A percentile compares a stretch with the other conserved stretches of the same genome.
These are phyloP conservation scores for Ophidiomyces ophidiicola DNA, from an alignment of 2,329 filamentous ascomycete genomes.

Conservation along the genomic window DNA sequence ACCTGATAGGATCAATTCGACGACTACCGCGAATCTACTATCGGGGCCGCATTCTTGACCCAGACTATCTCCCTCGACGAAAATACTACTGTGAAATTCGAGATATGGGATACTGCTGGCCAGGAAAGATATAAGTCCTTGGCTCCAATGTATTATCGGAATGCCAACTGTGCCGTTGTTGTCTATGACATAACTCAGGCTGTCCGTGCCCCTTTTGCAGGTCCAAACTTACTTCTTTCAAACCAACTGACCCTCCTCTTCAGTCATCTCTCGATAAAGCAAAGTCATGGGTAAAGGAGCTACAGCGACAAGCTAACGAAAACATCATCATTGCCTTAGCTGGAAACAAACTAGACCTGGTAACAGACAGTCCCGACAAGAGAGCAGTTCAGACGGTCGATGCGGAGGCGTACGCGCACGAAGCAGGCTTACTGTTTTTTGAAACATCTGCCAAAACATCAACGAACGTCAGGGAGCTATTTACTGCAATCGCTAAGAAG, in stretches of 20 bases:
- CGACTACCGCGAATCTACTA: constrained; percentile 93
- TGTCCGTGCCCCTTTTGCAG: constrained; percentile 43
- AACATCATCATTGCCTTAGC: constrained; percentile 98
- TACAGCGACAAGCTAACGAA: constrained; percentile 97
- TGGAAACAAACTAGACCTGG: constrained; percentile 94
- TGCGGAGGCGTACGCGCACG: constrained; percentile 86
- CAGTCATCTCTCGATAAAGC: constrained; percentile 96
- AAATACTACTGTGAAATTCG: constrained; percentile 97
- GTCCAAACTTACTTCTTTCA: constrained; percentile 7
- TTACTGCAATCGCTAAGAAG: constrained; percentile 96
- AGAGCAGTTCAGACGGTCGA: constrained; percentile 79
- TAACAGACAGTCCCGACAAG: constrained; percentile 89
- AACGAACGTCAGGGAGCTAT: constrained; percentile 89
- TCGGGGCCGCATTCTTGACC: constrained; percentile 95
- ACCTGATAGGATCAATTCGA: constrained; percentile 84
- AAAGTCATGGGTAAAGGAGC: constrained; percentile 97
- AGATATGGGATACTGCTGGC: constrained; percentile 98
- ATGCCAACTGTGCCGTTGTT: constrained; percentile 97
- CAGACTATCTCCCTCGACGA: constrained; percentile 98
- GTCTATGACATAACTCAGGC: constrained; percentile 99
- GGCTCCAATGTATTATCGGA: constrained; percentile 98
- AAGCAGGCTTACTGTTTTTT: constrained; percentile 92
- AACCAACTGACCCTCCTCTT: constrained; percentile 10
- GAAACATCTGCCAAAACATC: constrained; percentile 97
- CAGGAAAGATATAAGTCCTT: constrained; percentile 98